Conservation (phyloP, 495 filamentous ascomycete species). For the Viridothelium virens region DNA sequence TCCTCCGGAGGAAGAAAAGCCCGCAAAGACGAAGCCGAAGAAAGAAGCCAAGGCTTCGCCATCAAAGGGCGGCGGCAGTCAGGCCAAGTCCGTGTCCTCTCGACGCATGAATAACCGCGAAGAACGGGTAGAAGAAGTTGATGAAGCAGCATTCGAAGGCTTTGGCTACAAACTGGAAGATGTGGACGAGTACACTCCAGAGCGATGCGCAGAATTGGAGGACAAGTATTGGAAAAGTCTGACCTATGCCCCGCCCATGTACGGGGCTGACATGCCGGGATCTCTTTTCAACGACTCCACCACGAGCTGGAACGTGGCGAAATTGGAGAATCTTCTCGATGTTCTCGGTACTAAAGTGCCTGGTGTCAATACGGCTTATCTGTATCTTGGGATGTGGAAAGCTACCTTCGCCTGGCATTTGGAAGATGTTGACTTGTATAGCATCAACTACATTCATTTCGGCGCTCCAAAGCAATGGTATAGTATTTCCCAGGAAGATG, state of each 20-base stretch:
- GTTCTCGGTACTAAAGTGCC: constrained; percentile 91
- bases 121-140: constrained; percentile 62
- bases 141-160: constrained; percentile 76
- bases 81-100: constrained; percentile 53
- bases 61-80: constrained; percentile 29
- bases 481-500: constrained; percentile 94
- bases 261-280: constrained; percentile 93
- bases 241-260: constrained; percentile 88
- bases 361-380: constrained; percentile 96
- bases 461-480: constrained; percentile 99
- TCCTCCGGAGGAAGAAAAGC: constrained; percentile 15
- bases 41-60: constrained; percentile 22
- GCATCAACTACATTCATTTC: constrained; percentile 99
- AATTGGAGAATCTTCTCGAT: constrained; percentile 86
- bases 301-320: constrained; percentile 88
- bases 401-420: constrained; percentile 98
- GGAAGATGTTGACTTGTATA: constrained; percentile 97
- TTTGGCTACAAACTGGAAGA: constrained; percentile 84
- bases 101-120: constrained; percentile 74
- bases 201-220: constrained; percentile 90
- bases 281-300: constrained; percentile 87
- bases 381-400: constrained; percentile 99
- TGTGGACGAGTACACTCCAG: constrained; percentile 73
- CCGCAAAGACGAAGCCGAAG: constrained; percentile 19
- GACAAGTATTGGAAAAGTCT: constrained; percentile 91